A percentile compares a stretch with the other conserved stretches of the same genome.
Evolutionary conservation across 2,329 filamentous ascomycete genomes (phyloP).

Genomic region (Cadophora sp.): DNA sequence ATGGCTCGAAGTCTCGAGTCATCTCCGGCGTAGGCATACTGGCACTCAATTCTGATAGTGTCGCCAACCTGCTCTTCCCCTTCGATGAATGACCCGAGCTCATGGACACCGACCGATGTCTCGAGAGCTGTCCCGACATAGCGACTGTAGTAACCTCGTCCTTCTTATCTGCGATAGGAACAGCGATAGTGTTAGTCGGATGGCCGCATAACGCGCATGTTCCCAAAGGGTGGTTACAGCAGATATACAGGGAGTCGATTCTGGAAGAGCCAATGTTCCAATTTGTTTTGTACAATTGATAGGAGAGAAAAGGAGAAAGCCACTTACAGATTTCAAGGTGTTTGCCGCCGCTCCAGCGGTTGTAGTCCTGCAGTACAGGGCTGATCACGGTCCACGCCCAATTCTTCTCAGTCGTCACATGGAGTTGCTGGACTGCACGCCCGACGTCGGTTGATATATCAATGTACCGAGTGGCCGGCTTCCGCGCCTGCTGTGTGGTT

Average conservation of each 20-base stretch:
- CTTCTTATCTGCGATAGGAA: conserved; percentile 39
- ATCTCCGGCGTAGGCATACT: conserved; percentile 55
- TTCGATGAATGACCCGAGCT: conserved; percentile 59
- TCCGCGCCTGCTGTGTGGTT: conserved; percentile 32
- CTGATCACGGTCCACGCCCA: conserved; percentile 45
- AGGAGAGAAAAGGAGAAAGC: conserved; percentile 21
- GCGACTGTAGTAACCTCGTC: conserved; percentile 45
- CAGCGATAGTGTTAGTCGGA: conserved; percentile 41
- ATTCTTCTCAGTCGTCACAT: conserved; percentile 43
- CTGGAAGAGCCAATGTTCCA: conserved; percentile 25
- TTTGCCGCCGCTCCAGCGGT: conserved; percentile 41
- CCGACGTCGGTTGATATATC: conserved; percentile 32
- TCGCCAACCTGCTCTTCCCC: conserved; percentile 53
- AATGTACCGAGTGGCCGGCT: conserved; percentile 35
- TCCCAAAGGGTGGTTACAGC: conserved; percentile 36
- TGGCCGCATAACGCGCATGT: conserved; percentile 36
- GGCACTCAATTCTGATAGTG: conserved; percentile 57
- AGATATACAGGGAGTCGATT: conserved; percentile 29
- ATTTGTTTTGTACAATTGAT: conserved; percentile 32
- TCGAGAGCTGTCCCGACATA: conserved; percentile 65
- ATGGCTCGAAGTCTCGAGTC: conserved; percentile 76
- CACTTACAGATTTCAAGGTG: conserved; percentile 42
- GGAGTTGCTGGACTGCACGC: conserved; percentile 39
- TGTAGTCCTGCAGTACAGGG: conserved; percentile 44
- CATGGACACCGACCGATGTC: conserved; percentile 65